Evolutionary conservation across 2,329 filamentous ascomycete species (phyloP).

Genomic region (Diaporthe australafricana): DNA sequence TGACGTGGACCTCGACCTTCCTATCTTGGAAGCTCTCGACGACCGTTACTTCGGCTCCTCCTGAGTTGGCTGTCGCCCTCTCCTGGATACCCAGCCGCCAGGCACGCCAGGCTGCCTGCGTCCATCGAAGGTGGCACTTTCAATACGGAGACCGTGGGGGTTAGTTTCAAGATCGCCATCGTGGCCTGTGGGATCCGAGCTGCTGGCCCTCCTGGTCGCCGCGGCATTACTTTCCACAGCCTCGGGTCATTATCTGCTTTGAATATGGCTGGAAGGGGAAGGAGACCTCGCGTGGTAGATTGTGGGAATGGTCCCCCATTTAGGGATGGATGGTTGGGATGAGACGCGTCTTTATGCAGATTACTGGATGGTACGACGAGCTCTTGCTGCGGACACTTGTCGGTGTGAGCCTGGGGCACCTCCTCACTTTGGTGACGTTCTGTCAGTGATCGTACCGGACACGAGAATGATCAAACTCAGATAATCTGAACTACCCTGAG

Average conservation of each 20-base stretch:
- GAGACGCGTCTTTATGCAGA: neutral
- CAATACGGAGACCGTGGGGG: constrained; percentile 10
- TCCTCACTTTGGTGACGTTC: neutral
- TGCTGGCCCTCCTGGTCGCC: neutral
- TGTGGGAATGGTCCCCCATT: neutral
- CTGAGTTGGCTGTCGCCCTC: neutral
- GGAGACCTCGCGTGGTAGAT: neutral
- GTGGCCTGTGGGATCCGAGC: neutral
- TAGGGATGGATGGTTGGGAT: neutral
- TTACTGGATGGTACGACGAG: neutral
- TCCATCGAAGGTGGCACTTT: neutral
- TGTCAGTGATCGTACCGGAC: neutral
- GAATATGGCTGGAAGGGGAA: constrained; percentile 15
- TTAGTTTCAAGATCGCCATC: constrained; percentile 16
- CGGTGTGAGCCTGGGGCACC: neutral
- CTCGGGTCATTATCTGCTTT: neutral
- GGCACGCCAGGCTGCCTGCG: neutral
- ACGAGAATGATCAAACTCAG: neutral
- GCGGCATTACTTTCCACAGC: neutral
- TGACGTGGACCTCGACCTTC: constrained; percentile 19
- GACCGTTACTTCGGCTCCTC: neutral
- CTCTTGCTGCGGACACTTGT: neutral
- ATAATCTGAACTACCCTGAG: neutral
- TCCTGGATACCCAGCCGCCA: neutral
- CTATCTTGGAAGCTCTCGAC: constrained; percentile 8